phyloP scores from a whole-genome alignment of 2,329 filamentous ascomycete genomes.

The Lithohypha guttulata region DNA sequence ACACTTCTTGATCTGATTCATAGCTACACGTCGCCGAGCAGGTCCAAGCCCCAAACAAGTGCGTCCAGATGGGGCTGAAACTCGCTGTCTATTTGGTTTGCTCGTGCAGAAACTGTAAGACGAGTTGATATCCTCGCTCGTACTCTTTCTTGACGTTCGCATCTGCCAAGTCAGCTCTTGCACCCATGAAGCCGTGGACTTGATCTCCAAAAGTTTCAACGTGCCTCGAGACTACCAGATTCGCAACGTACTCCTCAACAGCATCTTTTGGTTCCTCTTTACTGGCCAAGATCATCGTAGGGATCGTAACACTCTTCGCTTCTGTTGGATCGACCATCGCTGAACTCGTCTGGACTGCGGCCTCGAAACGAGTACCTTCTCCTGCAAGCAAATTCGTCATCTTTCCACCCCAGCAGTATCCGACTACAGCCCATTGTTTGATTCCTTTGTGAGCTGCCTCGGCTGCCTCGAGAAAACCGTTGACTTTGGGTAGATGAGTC shows the following conservation, averaged over 20 bases:
- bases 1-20: too few relatives aligned
- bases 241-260: slow-evolving; percentile 31
- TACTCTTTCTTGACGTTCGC: slow-evolving; percentile 32
- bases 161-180: slow-evolving; percentile 31
- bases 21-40: too few relatives aligned
- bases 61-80: too few relatives aligned
- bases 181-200: slow-evolving; percentile 39
- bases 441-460: slow-evolving; percentile 37
- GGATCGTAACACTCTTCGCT: slow-evolving; percentile 45
- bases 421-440: slow-evolving; percentile 48
- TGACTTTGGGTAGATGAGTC: slow-evolving; percentile 45
- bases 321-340: slow-evolving; percentile 52
- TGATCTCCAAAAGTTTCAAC: slow-evolving; percentile 35
- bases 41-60: too few relatives aligned
- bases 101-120: slow-evolving; percentile 33
- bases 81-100: slow-evolving; percentile 25
- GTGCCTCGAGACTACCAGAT: slow-evolving; percentile 30
- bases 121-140: slow-evolving; percentile 33
- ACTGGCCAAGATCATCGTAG: slow-evolving; percentile 46
- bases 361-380: slow-evolving; percentile 44
- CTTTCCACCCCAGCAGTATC: slow-evolving; percentile 52
- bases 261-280: slow-evolving; percentile 46
- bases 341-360: slow-evolving; percentile 46
- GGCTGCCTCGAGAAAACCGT: slow-evolving; percentile 44
- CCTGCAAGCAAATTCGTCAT: slow-evolving; percentile 44